Base-by-base conservation (phyloP, 2,329 filamentous ascomycete species). In the Pestalotiopsis sp. region DNA sequence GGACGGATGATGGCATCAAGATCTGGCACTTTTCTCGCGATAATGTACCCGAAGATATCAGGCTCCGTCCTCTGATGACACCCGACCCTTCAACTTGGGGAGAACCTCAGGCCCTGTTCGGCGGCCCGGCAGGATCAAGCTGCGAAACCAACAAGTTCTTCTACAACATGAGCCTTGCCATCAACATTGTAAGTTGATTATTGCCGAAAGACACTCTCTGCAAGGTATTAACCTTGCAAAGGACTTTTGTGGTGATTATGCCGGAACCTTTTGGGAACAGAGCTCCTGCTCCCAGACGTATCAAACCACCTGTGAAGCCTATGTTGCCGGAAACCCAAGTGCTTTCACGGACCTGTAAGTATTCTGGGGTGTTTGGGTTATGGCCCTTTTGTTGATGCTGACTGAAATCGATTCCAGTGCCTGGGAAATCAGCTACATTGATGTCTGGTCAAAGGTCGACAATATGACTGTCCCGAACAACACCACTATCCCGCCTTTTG, bases 161-260 rank as follows among this genome's bases (percentile, higher is more conserved):
- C 80, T 85, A 83, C 66, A 83, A 91, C 65, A 87, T 95, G 84
- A 89, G 88, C 72, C 87, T 97, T 68, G 90, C 93, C 56, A 87
- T 94, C 73, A 90, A 94, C 75, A 94, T 90, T 58, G 84, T 85
- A 68, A 72, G 78, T 67, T 39, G 17, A 20, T 2, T 3, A 7
- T 9, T 11, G 17, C 4, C 20, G 9, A 25, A 59, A 59, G 12
- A 36, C 27, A 9, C 11, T 27, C 57, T 17, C 9, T 20, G 17
- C 17, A 52, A 52, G n/a, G 20, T 52, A n/a, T 14, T 62, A 36
- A 62, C 20, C 11, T 20, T 41, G 23, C 5, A 5, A 59, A 86
- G 83, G 84, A 92, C 65, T 93, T 96, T 77, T 96, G 93, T 75
- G 93, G 93, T 31, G 89, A 91, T 74, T 95, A 92, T 85, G 92